These are phyloP conservation scores for Leavenworthia alabamica DNA, from an alignment of 345 rosid genomes.

Conservation along the genomic window DNA sequence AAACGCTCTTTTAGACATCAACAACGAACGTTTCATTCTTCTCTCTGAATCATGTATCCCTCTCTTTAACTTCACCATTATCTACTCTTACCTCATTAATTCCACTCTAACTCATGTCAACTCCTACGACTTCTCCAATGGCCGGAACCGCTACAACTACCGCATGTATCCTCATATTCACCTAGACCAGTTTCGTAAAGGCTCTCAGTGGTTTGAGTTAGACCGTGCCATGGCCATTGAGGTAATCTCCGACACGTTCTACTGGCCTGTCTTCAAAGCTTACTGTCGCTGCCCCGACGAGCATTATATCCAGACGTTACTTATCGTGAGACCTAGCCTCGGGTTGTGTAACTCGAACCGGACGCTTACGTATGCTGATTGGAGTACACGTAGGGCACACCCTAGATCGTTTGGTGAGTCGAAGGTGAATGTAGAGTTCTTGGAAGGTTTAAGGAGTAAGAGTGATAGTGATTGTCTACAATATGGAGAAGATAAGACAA, in stretches of 20 bases:
- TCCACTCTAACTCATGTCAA: conserved; percentile 44
- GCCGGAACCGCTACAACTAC: conserved; percentile 51
- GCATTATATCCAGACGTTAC: conserved; percentile 68
- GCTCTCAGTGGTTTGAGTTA: conserved; percentile 83
- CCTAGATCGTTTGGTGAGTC: conserved; percentile 40
- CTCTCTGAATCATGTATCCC: conserved; percentile 86
- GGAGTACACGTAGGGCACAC: conserved; percentile 63
- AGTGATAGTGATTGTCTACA: conserved; percentile 32
- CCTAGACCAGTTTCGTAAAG: conserved; percentile 62
- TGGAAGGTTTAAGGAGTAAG: conserved; percentile 46
- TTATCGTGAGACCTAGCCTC: conserved; percentile 27
- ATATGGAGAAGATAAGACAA: conserved; percentile 40
- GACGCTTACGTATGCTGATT: conserved; percentile 69
- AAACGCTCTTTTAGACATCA: conserved; percentile 58
- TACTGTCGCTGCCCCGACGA: conserved; percentile 63
- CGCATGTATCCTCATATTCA: conserved; percentile 50
- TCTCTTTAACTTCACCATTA: conserved; percentile 60
- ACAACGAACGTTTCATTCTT: conserved; percentile 65
- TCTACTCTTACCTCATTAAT: conserved; percentile 53
- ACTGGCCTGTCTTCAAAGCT: conserved; percentile 48
- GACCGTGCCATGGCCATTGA: conserved; percentile 54
- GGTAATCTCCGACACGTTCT: conserved; percentile 48
- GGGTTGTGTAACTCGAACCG: conserved; percentile 47
- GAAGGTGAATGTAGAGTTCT: conserved; percentile 41
- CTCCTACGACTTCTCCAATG: conserved; percentile 47